Percentiles rank a stretch among this genome's conserved stretches.
Conservation (phyloP, 768 basidiomycete species). For the Serpula lacrymans region DNA sequence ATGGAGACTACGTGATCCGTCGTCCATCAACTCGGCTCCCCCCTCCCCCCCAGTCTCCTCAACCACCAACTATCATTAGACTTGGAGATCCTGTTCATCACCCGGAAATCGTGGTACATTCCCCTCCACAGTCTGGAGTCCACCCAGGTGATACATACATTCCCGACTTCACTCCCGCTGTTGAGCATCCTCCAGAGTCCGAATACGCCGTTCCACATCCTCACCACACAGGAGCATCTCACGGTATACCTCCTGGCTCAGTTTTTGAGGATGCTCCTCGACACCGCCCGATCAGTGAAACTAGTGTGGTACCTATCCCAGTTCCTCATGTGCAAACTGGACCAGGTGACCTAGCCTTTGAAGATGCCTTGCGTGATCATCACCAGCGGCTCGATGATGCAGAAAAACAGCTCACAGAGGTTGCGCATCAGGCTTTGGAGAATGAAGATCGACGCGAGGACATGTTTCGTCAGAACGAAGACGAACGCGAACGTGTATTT, state of each 20-base stretch:
- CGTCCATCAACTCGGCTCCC: too few species aligned
- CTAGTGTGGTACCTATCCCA: slow-evolving; percentile 25
- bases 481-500: slow-evolving; percentile 60
- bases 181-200: slow-evolving; percentile 1
- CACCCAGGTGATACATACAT: slow-evolving; percentile 11
- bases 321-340: slow-evolving; percentile 12
- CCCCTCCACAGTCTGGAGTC: not conserved
- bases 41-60: slow-evolving; percentile 19
- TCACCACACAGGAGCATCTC: slow-evolving; percentile 17
- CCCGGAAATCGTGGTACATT: slow-evolving; percentile 6
- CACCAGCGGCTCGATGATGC: slow-evolving; percentile 56
- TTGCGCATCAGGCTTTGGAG: slow-evolving; percentile 47
- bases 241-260: slow-evolving; percentile 9
- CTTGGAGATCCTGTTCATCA: slow-evolving; percentile 16
- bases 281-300: slow-evolving; percentile 18
- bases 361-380: slow-evolving; percentile 45
- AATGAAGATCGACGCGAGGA: slow-evolving; percentile 63
- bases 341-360: slow-evolving; percentile 29
- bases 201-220: slow-evolving; percentile 8
- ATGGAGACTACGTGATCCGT: too few species aligned
- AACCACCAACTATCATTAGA: slow-evolving; percentile 27
- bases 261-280: slow-evolving; percentile 15
- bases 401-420: slow-evolving; percentile 46
- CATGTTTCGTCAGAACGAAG: slow-evolving; percentile 63
- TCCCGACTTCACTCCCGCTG: too few species aligned